Evolutionary conservation across 148 eudicot species (phyloP), one percentile per base, ranked within the genome.

Genomic region (Rhododendron simsii): DNA sequence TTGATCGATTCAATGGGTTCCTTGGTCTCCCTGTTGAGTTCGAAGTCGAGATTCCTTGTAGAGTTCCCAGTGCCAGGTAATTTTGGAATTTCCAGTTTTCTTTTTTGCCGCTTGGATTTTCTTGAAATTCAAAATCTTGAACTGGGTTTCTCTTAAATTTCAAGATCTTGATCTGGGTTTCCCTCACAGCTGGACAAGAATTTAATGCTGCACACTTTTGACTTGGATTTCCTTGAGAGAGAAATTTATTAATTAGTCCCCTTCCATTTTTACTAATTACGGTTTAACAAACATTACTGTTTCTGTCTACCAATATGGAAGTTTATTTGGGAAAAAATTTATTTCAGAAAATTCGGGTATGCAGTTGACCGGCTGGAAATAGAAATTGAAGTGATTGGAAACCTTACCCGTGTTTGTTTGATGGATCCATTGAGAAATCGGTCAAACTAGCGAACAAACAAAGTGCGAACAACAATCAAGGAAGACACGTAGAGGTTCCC

Each of bases 1-100:
- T 96, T 50, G 99, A 96, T 80, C 87, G 98, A 12, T 96, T 96
- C 48, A 88, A 94, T 50, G 99, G 99, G 0, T 96, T 96, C 85
- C 83, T 94, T 85, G 99, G 99, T 33, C 96, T 96, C 83, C 98
- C 99, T 35, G 92, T 87, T 53, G 98, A 94, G 86, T 91, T 92
- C 71, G 87, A 92, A 82, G 92, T 92, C 86, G 96, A 92, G 69
- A 90, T 96, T 53, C 99, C 98, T 20, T 80, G 88, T 21, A 90
- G 93, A 85, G 95, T 90, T 30, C 99, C 99, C 63, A 95, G 98
- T 86, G 98, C 98, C 88, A 95, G 98, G 98, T 95, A 71, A 71
- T 84, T 18, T 83, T 57, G 67, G 35, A 33, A 83, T 35, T 1
- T 78, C 8, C 18, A 13, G 1, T 14, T 23, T 23, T 83, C 28